phyloP scores from a whole-genome alignment of 371 early-diverging fungal species.

The Nematocida sp. region DNA sequence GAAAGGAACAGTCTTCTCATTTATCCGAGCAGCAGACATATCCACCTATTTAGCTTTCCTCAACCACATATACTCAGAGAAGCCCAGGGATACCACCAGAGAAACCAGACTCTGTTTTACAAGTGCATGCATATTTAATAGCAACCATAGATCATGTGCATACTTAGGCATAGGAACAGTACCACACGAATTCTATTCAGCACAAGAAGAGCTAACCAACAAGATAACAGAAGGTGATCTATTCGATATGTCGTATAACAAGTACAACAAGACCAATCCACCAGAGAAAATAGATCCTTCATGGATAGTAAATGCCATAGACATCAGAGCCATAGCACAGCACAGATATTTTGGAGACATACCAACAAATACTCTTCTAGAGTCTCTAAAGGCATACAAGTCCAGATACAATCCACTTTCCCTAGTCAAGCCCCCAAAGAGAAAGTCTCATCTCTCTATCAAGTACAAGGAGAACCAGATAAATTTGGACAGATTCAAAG shows the following conservation, averaged over 20 bases:
- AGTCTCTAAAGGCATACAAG: conserved; percentile 10
- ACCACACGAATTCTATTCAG: conserved; percentile 8
- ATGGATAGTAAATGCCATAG: conserved; percentile 10
- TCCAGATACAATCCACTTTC: background rate
- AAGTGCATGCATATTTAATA: background rate
- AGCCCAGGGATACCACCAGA: conserved; percentile 38
- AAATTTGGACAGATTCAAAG: conserved; percentile 36
- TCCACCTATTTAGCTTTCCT: conserved; percentile 39
- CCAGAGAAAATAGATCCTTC: conserved; percentile 19
- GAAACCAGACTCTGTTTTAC: conserved; percentile 16
- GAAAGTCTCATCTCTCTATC: background rate
- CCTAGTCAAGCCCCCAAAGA: background rate
- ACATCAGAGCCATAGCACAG: background rate
- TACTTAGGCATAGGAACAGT: conserved; percentile 40
- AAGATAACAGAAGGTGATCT: background rate
- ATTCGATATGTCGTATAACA: conserved; percentile 10
- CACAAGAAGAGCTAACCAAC: background rate
- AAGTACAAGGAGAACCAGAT: background rate
- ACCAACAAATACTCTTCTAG: background rate
- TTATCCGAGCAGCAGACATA: conserved; percentile 32
- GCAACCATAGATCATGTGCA: conserved; percentile 10
- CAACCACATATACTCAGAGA: conserved; percentile 44
- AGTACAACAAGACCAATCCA: conserved; percentile 33
- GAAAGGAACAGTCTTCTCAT: conserved; percentile 76
- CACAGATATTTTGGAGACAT: conserved; percentile 13